phyloP scores from a whole-genome alignment of 2,329 filamentous ascomycete genomes.

The Kalmusia sp. region DNA sequence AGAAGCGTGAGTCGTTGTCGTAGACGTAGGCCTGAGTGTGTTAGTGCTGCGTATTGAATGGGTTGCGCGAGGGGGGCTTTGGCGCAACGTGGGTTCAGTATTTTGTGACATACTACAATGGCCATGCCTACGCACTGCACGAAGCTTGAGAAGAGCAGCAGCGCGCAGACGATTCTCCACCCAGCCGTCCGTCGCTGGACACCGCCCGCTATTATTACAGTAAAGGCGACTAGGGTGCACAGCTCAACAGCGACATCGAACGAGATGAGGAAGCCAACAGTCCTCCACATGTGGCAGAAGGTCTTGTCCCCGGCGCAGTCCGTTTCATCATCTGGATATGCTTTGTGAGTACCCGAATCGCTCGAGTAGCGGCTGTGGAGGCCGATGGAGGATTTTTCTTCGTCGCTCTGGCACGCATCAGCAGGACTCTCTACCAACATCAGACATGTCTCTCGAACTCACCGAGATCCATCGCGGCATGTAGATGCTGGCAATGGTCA shows the following conservation, averaged over 20 bases:
- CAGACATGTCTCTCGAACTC: constrained; percentile 14
- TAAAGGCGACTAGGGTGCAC: constrained; percentile 79
- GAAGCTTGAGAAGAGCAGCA: constrained; percentile 71
- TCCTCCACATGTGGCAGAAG: constrained; percentile 94
- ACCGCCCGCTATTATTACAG: constrained; percentile 78
- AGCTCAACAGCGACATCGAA: constrained; percentile 84
- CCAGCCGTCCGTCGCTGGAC: constrained; percentile 80
- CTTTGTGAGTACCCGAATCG: constrained; percentile 57
- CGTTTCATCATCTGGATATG: constrained; percentile 68
- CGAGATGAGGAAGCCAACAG: constrained; percentile 84
- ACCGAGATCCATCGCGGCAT: constrained; percentile 72
- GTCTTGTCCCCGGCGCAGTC: constrained; percentile 72
- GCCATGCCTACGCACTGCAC: constrained; percentile 79
- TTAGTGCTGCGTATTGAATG: constrained; percentile 7
- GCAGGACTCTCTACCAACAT: background rate
- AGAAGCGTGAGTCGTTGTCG: constrained; percentile 83
- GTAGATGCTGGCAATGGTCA: constrained; percentile 74
- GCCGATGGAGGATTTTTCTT: constrained; percentile 64
- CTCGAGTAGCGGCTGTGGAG: constrained; percentile 83
- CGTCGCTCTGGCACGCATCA: constrained; percentile 31
- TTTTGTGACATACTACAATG: constrained; percentile 71
- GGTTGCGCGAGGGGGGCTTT: background rate
- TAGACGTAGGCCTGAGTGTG: constrained; percentile 75
- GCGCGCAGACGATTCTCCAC: constrained; percentile 75
- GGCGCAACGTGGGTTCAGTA: background rate